A percentile compares a stretch with the other conserved stretches of the same genome.
Evolutionary conservation across 164 flowering plant species (phyloP).

Genomic region (Dillenia suffruticosa): DNA sequence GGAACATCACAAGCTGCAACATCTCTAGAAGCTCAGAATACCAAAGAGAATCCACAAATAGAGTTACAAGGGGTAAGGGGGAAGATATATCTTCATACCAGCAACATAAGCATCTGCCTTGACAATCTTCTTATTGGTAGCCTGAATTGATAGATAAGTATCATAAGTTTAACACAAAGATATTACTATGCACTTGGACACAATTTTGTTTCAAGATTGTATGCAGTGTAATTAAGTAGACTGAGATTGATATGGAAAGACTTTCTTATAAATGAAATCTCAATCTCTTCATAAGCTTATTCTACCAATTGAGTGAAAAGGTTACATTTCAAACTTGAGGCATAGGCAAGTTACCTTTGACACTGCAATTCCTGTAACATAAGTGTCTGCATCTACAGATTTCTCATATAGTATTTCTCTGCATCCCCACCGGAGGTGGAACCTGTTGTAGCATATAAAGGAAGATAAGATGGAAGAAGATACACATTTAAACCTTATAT

Average conservation of each 20-base stretch:
- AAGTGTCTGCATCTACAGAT: constrained; percentile 61
- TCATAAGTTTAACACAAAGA: too few species aligned
- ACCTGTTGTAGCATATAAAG: constrained; percentile 42
- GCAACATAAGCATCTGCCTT: constrained; percentile 98
- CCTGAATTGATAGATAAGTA: constrained; percentile 39
- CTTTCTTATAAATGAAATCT: too few species aligned
- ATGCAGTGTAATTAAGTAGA: too few species aligned
- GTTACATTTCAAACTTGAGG: too few species aligned
- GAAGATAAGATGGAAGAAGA: constrained; percentile 2
- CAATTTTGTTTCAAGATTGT: too few species aligned
- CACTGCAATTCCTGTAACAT: constrained; percentile 75
- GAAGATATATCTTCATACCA: constrained; percentile 43
- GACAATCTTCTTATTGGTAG: constrained; percentile 72
- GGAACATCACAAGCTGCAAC: constrained; percentile 96
- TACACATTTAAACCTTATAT: background rate
- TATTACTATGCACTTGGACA: too few species aligned
- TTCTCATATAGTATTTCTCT: constrained; percentile 75
- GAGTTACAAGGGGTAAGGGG: background rate
- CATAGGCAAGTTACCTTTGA: constrained; percentile 56
- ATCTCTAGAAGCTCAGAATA: constrained; percentile 8
- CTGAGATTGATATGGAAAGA: too few species aligned
- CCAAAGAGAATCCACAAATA: background rate
- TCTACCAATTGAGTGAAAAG: too few species aligned
- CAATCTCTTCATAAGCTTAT: too few species aligned
- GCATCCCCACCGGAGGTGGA: constrained; percentile 99